Base-by-base conservation (phyloP, 805 yeast genomes). In the Saitoella complicata region DNA sequence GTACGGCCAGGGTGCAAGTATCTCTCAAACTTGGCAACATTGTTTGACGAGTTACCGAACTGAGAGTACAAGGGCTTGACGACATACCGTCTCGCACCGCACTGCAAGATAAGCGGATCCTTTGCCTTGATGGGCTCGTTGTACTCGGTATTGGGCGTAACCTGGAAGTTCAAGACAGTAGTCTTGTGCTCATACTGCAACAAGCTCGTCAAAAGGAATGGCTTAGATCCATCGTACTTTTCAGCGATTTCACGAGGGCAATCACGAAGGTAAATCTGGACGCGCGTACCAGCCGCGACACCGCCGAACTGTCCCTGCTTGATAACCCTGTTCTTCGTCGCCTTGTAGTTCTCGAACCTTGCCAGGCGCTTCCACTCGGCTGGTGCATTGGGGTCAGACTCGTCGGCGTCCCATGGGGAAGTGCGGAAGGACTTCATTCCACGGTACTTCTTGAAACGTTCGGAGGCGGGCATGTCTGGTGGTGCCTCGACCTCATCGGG, bases 401-500 rank as follows among this genome's bases (percentile, higher is more conserved):
- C 97, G 58, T 85, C 84, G 52, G 73, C 73, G 54, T 86, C 86
- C 98, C 98, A 88, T 37, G 73, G 70, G 51, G 91, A 76, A 47
- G 78, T 76, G 43, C 80, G 76, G 49, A 93, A 63, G 35, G 82
- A 81, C 61, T 84, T 83, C 51, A 87, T 72, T 48, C 97, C 97
- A 61, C 96, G 73, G 62, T 85, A 88, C 49, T 86, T 73, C 32
- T 69, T 63, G 46, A 91, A 68, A 51, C 84, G 72, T 50, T 86
- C 85, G 54, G 72, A 72, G 7, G 83, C 97, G 5, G 80, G 71
- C 51, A 73, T 87, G 5, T 62, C 58, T 32, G 96, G 96, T 40
- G 70, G 72, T 38, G 91, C 65, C 60, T 91, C 97, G 45, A 88
- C 64, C 64, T 91, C 98, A 63, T 91, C 99, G 0, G 97, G 97